These are phyloP conservation scores for Boletus pseudo-olivaceus DNA, from an alignment of 768 basidiomycete genomes.

Conservation along the genomic window DNA sequence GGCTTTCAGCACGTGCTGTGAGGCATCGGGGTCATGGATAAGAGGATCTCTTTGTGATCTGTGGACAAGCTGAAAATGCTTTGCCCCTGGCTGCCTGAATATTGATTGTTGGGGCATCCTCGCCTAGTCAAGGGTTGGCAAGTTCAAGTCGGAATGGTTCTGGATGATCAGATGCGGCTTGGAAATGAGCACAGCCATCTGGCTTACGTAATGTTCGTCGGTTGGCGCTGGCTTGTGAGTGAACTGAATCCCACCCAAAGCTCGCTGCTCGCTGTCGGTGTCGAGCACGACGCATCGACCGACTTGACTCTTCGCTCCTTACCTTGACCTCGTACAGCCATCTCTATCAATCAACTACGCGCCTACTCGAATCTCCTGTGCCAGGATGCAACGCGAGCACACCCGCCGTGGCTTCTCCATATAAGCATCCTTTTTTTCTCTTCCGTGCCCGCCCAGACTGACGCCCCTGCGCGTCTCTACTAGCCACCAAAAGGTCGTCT, in stretches of 20 bases:
- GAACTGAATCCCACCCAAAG: conserved; percentile 23
- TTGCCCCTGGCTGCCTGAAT: conserved; percentile 84
- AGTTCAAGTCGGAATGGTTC: too few relatives aligned
- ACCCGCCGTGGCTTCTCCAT: conserved; percentile 79
- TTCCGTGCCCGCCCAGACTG: conserved; percentile 32
- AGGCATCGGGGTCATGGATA: conserved; percentile 88
- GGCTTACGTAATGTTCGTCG: conserved; percentile 31
- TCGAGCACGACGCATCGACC: conserved; percentile 17
- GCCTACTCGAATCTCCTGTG: neutral
- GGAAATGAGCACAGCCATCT: conserved; percentile 1
- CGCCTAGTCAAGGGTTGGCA: neutral
- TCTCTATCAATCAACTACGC: neutral
- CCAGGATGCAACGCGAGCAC: conserved; percentile 72
- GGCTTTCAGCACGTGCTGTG: conserved; percentile 83
- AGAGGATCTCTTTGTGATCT: conserved; percentile 94
- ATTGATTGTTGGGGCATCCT: conserved; percentile 79
- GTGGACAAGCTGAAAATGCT: conserved; percentile 96
- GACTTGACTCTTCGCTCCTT: conserved; percentile 1
- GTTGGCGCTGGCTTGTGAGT: conserved; percentile 23
- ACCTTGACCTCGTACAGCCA: neutral
- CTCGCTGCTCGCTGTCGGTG: conserved; percentile 20
- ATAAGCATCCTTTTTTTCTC: conserved; percentile 58
- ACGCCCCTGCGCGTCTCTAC: conserved; percentile 59
- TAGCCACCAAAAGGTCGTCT: conserved; percentile 93
- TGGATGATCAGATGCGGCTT: neutral